A percentile compares a stretch with the other conserved stretches of the same genome.
Conservation (phyloP, 2,329 filamentous ascomycete species). For the Alternaria solani region DNA sequence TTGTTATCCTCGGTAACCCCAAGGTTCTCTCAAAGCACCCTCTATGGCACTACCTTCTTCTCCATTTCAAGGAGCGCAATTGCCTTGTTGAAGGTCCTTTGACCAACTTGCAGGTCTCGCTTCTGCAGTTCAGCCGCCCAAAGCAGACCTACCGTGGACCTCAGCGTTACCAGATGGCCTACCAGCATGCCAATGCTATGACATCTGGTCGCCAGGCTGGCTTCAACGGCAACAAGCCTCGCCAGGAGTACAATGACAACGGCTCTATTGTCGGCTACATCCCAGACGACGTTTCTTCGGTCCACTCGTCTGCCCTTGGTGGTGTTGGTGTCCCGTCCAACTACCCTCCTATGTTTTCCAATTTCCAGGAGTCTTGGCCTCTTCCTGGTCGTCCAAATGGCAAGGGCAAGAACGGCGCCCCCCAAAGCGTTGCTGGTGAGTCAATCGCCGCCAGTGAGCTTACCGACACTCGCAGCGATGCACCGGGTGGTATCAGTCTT, state of each 20-base stretch:
- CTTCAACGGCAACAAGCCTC: conserved; percentile 60
- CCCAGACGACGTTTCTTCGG: conserved; percentile 93
- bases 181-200: conserved; percentile 70
- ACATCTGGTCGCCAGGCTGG: conserved; percentile 55
- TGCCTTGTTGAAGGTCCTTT: conserved; percentile 95
- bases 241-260: conserved; percentile 70
- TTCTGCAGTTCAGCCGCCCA: conserved; percentile 93
- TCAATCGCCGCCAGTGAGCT: conserved; percentile 91
- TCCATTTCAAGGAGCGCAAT: conserved; percentile 96
- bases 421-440: conserved; percentile 85
- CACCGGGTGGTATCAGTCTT: conserved; percentile 86
- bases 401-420: conserved; percentile 69
- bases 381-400: conserved; percentile 76
- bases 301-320: conserved; percentile 90
- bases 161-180: conserved; percentile 84
- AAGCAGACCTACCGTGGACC: conserved; percentile 91
- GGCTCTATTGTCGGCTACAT: conserved; percentile 95
- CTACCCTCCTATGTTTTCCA: conserved; percentile 94
- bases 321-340: conserved; percentile 82
- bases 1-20: conserved; percentile 96
- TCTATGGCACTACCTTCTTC: conserved; percentile 92
- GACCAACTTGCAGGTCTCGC: conserved; percentile 92
- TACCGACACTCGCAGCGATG: conserved; percentile 80
- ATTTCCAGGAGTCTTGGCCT: conserved; percentile 91
- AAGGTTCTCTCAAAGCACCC: conserved; percentile 98